phyloP scores from a whole-genome alignment of 306 rosid species.

The Vigna nakashimae region DNA sequence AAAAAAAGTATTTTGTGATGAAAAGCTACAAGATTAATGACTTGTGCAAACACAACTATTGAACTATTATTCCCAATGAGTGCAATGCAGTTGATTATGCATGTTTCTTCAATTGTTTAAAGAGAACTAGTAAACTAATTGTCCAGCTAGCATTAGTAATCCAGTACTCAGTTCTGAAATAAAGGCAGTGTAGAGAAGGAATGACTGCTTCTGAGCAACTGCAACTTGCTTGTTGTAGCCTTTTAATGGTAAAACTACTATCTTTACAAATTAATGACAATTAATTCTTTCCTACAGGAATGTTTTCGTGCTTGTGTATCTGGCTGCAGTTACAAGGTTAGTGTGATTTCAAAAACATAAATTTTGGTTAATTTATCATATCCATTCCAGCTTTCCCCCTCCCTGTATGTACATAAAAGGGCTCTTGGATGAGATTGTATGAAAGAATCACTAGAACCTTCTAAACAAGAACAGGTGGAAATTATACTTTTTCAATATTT shows the following conservation, averaged over 20 bases:
- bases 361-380: neutral
- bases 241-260: neutral
- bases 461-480: neutral
- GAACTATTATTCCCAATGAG: neutral
- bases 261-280: slow-evolving; percentile 29
- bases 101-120: neutral
- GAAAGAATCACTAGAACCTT: neutral
- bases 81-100: slow-evolving; percentile 2
- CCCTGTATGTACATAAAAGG: neutral
- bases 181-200: neutral
- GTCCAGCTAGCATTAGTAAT: neutral
- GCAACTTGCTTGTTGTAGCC: slow-evolving; percentile 6
- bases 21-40: neutral
- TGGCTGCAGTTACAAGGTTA: slow-evolving; percentile 87
- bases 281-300: slow-evolving; percentile 62
- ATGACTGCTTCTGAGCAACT: neutral
- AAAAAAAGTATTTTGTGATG: neutral
- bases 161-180: neutral
- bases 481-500: neutral
- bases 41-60: neutral
- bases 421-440: neutral
- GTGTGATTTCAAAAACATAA: slow-evolving; percentile 39
- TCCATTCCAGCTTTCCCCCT: neutral
- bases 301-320: slow-evolving; percentile 93
- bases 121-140: slow-evolving; percentile 4